Evolutionary conservation across 2,329 filamentous ascomycete genomes (phyloP).

Genomic region (Aspergillus piperis): DNA sequence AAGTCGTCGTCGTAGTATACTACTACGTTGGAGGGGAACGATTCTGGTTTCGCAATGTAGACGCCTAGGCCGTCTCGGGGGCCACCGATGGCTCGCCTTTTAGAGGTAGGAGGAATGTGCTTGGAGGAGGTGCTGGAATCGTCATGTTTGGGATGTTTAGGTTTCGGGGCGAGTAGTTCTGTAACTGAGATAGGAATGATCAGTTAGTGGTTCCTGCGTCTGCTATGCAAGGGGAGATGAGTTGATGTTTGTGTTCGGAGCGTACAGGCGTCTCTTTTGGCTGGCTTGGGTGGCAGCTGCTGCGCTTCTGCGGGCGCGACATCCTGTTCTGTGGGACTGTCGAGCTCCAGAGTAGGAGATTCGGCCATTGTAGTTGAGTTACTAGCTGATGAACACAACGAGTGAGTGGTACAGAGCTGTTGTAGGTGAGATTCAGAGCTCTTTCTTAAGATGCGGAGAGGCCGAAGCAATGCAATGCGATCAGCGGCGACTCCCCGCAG

Average conservation of each 20-base stretch:
- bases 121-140: not conserved
- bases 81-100: slow-evolving; percentile 40
- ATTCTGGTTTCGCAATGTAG: slow-evolving; percentile 66
- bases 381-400: not conserved
- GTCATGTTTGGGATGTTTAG: slow-evolving; percentile 39
- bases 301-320: slow-evolving; percentile 4
- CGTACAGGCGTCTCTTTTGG: slow-evolving; percentile 43
- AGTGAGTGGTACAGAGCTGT: not conserved
- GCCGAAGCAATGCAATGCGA: not conserved
- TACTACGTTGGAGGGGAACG: slow-evolving; percentile 60
- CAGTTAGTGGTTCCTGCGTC: not conserved
- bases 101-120: slow-evolving; percentile 10
- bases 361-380: not conserved
- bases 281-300: slow-evolving; percentile 18
- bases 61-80: slow-evolving; percentile 63
- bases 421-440: not conserved
- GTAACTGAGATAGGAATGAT: slow-evolving; percentile 43
- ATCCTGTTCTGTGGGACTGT: slow-evolving; percentile 10
- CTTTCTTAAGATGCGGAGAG: slow-evolving; percentile 9
- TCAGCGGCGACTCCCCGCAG: slow-evolving; percentile 16
- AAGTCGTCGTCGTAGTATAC: slow-evolving; percentile 69
- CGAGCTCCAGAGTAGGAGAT: slow-evolving; percentile 5
- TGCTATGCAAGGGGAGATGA: not conserved
- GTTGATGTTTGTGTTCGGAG: slow-evolving; percentile 4
- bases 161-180: slow-evolving; percentile 57